Evolutionary conservation across 148 eudicot species (phyloP).

Genomic region (Rhododendron ovatum): DNA sequence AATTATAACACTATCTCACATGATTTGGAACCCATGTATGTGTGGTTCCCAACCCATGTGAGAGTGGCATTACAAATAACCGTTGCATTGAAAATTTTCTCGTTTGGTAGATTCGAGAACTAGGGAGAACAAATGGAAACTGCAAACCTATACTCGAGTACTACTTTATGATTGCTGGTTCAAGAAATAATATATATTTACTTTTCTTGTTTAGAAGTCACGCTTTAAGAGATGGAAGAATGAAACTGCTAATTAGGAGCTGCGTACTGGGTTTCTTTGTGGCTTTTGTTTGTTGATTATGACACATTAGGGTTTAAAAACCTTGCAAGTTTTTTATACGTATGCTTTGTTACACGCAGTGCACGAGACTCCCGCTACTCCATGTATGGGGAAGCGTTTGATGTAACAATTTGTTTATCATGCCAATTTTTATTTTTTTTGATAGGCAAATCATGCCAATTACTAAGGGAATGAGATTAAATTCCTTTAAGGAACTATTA

Average conservation of each 20-base stretch:
- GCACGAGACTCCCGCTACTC: neutral
- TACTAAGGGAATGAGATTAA: neutral
- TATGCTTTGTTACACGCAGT: neutral
- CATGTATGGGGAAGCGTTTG: neutral
- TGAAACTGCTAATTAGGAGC: neutral
- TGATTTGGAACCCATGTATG: too few relatives aligned
- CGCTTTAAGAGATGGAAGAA: neutral
- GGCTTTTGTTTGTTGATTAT: neutral
- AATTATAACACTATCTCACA: too few relatives aligned
- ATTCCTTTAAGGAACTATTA: neutral
- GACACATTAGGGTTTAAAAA: neutral
- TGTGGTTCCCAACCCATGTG: too few relatives aligned
- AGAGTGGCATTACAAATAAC: too few relatives aligned
- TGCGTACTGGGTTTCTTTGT: neutral
- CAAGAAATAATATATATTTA: neutral
- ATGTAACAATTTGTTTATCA: neutral
- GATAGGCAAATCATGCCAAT: neutral
- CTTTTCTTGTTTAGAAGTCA: neutral
- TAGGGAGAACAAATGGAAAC: neutral
- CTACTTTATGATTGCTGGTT: neutral
- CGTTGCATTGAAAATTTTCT: too few relatives aligned
- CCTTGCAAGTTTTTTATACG: neutral
- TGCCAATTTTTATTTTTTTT: neutral
- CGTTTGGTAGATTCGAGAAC: neutral
- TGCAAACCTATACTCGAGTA: neutral